Conservation (phyloP, 805 yeast genomes). For the Lipomyces anomalus region DNA sequence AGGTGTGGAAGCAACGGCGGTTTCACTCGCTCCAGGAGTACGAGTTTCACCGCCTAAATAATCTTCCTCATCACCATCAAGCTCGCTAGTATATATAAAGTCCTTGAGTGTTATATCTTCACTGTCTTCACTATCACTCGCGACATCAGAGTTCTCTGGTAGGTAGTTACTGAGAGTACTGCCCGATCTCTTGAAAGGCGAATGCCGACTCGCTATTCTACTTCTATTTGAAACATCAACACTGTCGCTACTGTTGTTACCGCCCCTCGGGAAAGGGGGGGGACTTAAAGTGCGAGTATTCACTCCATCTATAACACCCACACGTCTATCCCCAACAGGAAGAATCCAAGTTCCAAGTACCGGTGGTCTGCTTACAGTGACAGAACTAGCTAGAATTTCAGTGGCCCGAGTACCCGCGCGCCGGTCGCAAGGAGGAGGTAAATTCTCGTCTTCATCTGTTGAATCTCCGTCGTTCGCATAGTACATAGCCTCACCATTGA, state of each 20-base stretch:
- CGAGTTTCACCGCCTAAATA: conserved; percentile 29
- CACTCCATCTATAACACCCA: conserved; percentile 90
- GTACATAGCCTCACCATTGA: conserved; percentile 4
- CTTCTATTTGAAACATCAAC: conserved; percentile 24
- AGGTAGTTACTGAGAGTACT: conserved; percentile 3
- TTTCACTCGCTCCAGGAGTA: no score
- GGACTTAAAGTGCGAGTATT: conserved; percentile 78
- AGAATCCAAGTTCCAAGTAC: conserved; percentile 89
- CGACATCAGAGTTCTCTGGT: conserved; percentile 8
- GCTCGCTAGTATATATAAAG: conserved; percentile 77
- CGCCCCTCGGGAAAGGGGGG: conserved; percentile 28
- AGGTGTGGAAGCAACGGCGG: conserved; percentile 31
- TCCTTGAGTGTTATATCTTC: conserved; percentile 65
- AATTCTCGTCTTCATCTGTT: conserved; percentile 84
- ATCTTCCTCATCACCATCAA: conserved; percentile 68
- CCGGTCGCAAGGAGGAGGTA: conserved; percentile 64
- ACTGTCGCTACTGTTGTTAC: conserved; percentile 4
- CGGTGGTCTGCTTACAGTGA: conserved; percentile 86
- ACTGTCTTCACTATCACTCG: conserved; percentile 33
- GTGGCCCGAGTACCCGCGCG: conserved; percentile 75
- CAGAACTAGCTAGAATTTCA: conserved; percentile 76
- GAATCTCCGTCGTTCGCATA: conserved; percentile 63
- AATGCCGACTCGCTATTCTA: conserved; percentile 13
- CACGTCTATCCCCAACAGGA: conserved; percentile 60
- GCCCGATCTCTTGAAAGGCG: conserved; percentile 12